phyloP scores from a whole-genome alignment of 441 rosid genomes.

The Euphorbia schlechtendalii region DNA sequence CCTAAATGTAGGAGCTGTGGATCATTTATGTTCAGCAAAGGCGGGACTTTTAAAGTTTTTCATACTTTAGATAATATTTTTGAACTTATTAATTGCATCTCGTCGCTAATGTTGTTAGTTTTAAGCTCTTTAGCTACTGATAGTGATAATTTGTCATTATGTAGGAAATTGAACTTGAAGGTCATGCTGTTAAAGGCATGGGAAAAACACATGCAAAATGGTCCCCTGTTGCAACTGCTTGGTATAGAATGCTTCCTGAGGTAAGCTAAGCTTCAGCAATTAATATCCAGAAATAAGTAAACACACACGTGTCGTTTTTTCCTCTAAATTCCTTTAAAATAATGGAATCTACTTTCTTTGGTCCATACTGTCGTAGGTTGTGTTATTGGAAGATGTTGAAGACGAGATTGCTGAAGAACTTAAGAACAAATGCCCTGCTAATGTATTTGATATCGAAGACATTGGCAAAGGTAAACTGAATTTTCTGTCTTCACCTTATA shows the following conservation, averaged over 20 bases:
- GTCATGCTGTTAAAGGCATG: conserved; percentile 88
- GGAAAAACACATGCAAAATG: conserved; percentile 97
- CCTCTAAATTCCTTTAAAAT: background rate
- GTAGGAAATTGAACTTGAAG: conserved; percentile 96
- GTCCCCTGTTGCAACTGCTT: conserved; percentile 96
- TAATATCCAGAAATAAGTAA: background rate
- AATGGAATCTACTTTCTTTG: background rate
- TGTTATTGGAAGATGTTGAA: conserved; percentile 53
- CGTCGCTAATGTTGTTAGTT: background rate
- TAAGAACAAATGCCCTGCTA: conserved; percentile 51
- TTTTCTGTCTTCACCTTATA: conserved; percentile 18
- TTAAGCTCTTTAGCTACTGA: background rate
- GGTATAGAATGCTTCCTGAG: conserved; percentile 98
- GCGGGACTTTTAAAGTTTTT: background rate
- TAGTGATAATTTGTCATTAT: background rate
- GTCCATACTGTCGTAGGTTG: conserved; percentile 41
- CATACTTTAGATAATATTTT: background rate
- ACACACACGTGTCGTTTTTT: background rate
- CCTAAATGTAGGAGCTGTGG: background rate
- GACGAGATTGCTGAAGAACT: conserved; percentile 60
- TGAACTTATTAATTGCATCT: background rate
- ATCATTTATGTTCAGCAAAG: background rate
- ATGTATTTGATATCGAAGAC: conserved; percentile 93
- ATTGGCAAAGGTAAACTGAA: conserved; percentile 62
- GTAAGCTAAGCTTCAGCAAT: conserved; percentile 32